Evolutionary conservation across 768 basidiomycete genomes (phyloP), one percentile per base, ranked within the genome.

Genomic region (Lactarius psammicola): DNA sequence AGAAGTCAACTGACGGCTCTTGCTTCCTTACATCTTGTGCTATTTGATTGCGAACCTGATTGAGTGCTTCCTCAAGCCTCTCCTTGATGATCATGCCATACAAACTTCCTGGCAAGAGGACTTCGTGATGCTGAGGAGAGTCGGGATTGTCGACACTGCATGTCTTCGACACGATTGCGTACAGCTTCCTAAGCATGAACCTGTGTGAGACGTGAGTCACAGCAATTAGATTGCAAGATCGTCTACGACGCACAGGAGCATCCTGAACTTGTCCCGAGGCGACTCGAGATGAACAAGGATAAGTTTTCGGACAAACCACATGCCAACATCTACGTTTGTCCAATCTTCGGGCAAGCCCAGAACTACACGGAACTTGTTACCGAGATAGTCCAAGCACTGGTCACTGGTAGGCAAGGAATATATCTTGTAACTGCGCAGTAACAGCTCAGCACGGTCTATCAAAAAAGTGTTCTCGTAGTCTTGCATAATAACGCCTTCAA

Each of bases 61-160:
- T 89, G 58, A 98, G 77, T 28, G 87, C 87, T 75, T 98, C 97
- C 70, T 98, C 96, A 66, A 98, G 82, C 66, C 92, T 87, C 76
- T 99, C 97, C 78, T 97, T 98, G 80, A 99, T 91, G 72, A 98
- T 97, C 92, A 96, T 98, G 57, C 88, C 88, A 74, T 97, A 98
- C 28, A 99, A 76, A 69, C 81, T 86, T 34, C 97, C 97, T 1
- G 97, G 97, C 6, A 98, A 85, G 15, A 99, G 83, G 56, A 96
- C 94, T 74, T 99, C 97, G 75, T 99, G 97, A 73, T 98, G 93
- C 74, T 98, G 96, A 65, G 97, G 95, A 1, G 95, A 98, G 82
- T 99, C 97, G 5, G 97, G 95, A 74, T 98, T 98, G 78, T 99
- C 97, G 59, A 90, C 83, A 71, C 90, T 91, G 70, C 93, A 97